These are phyloP conservation scores for Xylaria castorea DNA, from an alignment of 495 filamentous ascomycete species.

Conservation along the genomic window DNA sequence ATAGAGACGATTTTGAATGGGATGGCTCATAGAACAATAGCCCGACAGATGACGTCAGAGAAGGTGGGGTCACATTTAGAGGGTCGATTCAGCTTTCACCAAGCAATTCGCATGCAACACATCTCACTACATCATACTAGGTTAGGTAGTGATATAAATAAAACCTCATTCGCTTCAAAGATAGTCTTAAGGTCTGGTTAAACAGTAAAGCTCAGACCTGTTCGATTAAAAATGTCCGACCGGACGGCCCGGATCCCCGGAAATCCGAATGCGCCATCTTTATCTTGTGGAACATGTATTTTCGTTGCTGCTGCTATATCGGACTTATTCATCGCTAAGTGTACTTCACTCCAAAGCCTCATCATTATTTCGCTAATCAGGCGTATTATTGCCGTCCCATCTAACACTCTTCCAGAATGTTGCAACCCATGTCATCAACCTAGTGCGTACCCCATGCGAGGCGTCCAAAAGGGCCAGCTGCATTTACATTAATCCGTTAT, in stretches of 20 bases:
- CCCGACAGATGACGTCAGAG: background rate
- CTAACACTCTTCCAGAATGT: background rate
- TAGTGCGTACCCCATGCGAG: background rate
- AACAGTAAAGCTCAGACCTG: background rate
- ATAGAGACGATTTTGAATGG: background rate
- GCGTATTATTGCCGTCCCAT: background rate
- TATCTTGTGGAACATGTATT: background rate
- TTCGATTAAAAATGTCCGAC: conserved; percentile 6
- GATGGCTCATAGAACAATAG: background rate
- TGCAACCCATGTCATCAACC: background rate
- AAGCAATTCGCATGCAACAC: background rate
- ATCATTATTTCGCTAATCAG: background rate
- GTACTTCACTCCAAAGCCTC: background rate
- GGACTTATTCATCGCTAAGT: background rate
- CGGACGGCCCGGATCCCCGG: conserved; percentile 13
- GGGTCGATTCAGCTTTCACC: background rate
- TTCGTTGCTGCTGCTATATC: background rate
- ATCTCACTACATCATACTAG: background rate
- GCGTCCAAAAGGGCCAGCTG: background rate
- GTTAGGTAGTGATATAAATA: background rate
- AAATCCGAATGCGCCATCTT: conserved; percentile 7
- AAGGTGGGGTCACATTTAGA: background rate
- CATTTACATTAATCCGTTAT: background rate
- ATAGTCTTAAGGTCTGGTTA: background rate
- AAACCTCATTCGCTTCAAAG: background rate